Percentiles rank a stretch among this genome's conserved stretches.
These are phyloP conservation scores for Silene coronaria DNA, from an alignment of 179 eudicot genomes.

Conservation along the genomic window DNA sequence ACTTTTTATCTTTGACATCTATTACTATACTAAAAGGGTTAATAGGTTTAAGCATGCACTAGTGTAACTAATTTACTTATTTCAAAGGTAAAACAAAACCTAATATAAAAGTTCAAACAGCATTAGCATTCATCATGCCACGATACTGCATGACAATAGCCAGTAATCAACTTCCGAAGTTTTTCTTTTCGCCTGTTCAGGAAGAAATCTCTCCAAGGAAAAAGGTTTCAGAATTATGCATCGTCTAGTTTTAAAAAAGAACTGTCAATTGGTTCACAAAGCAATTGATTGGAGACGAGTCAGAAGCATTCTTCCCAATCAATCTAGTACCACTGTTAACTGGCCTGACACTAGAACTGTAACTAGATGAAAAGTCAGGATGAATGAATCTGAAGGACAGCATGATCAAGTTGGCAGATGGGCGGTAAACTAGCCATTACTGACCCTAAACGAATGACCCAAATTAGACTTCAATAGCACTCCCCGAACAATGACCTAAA, in stretches of 20 bases:
- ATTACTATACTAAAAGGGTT: background rate
- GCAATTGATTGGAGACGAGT: background rate
- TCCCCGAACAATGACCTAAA: too few species aligned
- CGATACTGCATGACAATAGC: background rate
- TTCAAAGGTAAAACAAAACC: background rate
- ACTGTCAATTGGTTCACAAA: background rate
- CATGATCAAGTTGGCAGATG: background rate
- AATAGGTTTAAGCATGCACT: background rate
- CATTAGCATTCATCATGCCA: background rate
- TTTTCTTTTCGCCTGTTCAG: background rate
- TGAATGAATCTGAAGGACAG: background rate
- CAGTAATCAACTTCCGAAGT: background rate
- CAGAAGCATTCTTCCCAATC: background rate
- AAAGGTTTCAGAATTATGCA: background rate
- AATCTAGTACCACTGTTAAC: background rate
- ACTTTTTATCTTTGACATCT: background rate
- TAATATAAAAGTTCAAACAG: background rate
- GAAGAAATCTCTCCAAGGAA: too few species aligned
- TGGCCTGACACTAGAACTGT: background rate
- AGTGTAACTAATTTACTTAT: background rate
- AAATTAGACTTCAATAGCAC: too few species aligned
- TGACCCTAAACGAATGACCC: too few species aligned
- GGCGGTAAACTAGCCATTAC: too few species aligned
- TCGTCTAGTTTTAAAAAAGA: background rate
- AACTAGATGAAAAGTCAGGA: background rate